phyloP scores from a whole-genome alignment of 768 basidiomycete species.

The Kockovaella imperatae region DNA sequence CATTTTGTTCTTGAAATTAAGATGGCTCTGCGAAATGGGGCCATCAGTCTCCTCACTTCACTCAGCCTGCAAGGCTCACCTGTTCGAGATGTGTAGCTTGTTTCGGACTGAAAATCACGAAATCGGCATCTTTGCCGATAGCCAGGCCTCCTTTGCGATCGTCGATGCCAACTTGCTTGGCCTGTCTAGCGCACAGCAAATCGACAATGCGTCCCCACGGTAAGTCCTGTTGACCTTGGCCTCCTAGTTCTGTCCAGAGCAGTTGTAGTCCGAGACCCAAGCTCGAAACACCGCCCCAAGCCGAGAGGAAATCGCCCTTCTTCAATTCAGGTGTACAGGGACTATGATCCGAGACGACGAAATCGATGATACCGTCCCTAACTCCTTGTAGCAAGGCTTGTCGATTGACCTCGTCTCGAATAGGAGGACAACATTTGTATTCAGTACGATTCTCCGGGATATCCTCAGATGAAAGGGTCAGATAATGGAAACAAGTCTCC shows the following conservation, averaged over 20 bases:
- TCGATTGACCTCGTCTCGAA: constrained; percentile 65
- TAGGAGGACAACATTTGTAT: constrained; percentile 95
- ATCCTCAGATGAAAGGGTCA: constrained; percentile 62
- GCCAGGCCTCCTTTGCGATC: constrained; percentile 63
- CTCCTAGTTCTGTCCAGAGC: constrained; percentile 68
- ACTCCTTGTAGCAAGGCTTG: constrained; percentile 74
- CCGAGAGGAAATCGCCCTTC: constrained; percentile 65
- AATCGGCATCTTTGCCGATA: constrained; percentile 74
- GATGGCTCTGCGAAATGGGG: constrained; percentile 45
- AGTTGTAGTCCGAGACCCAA: constrained; percentile 82
- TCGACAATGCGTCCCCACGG: constrained; percentile 57
- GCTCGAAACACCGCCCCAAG: constrained; percentile 92
- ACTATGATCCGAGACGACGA: constrained; percentile 91
- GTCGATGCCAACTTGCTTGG: constrained; percentile 68
- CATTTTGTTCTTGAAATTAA: constrained; percentile 89
- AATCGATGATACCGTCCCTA: constrained; percentile 71
- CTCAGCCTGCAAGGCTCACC: neutral
- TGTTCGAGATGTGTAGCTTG: neutral
- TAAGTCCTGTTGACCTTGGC: too few relatives aligned
- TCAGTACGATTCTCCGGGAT: constrained; percentile 63
- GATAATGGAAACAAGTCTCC: constrained; percentile 97
- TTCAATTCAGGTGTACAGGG: constrained; percentile 81
- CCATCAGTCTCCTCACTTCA: neutral
- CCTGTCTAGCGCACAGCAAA: constrained; percentile 70
- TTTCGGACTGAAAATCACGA: constrained; percentile 72